Evolutionary conservation across 2,329 filamentous ascomycete species (phyloP).

Genomic region (Clonostachys rosea): DNA sequence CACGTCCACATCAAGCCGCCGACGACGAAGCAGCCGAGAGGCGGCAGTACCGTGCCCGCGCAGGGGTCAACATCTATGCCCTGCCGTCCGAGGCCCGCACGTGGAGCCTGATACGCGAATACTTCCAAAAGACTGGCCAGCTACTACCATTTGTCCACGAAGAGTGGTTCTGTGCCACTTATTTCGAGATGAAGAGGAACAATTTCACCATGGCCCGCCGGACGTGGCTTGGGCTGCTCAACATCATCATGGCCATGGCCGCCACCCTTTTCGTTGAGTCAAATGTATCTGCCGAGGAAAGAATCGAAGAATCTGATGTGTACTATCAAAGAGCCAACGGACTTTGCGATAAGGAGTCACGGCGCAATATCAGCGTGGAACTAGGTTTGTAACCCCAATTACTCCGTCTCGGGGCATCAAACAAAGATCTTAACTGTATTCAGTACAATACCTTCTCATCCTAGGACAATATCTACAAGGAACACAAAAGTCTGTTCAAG

Average conservation of each 20-base stretch:
- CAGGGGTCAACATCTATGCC: neutral
- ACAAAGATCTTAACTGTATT: neutral
- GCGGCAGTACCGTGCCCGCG: neutral
- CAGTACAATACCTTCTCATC: neutral
- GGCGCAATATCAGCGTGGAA: neutral
- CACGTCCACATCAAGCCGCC: neutral
- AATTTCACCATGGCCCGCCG: neutral
- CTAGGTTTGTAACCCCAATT: neutral
- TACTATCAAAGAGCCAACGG: neutral
- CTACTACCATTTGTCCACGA: neutral
- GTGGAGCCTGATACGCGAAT: neutral
- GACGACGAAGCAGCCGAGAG: neutral
- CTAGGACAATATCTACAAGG: neutral
- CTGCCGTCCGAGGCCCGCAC: neutral
- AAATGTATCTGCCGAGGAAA: neutral
- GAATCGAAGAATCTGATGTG: neutral
- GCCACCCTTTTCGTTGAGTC: neutral
- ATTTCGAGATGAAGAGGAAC: neutral
- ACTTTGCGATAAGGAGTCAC: neutral
- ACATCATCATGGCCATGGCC: conserved; percentile 1
- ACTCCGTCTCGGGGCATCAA: neutral
- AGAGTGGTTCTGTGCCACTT: neutral
- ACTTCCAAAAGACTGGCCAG: neutral
- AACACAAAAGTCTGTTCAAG: neutral
- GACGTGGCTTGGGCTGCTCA: neutral